A percentile compares a stretch with the other conserved stretches of the same genome.
Conservation (phyloP, 805 yeast species). For the Metschnikowia similis region DNA sequence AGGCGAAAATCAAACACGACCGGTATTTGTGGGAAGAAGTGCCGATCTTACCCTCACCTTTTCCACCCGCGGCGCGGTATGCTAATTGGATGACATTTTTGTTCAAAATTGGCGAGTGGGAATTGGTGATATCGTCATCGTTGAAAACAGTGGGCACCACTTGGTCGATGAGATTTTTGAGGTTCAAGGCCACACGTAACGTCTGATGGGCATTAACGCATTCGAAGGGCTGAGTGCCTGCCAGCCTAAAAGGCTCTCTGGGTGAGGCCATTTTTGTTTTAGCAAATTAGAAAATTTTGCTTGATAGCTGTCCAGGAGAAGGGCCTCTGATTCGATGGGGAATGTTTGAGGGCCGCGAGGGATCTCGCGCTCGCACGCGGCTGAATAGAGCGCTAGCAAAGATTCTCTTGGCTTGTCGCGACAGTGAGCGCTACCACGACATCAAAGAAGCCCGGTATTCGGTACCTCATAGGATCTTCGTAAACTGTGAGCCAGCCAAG, state of each 20-base stretch:
- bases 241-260: not conserved
- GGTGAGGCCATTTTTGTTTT: not conserved
- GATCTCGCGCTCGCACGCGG: not conserved
- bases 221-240: not conserved
- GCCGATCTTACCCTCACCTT: slow-evolving; percentile 52
- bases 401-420: slow-evolving; percentile 44
- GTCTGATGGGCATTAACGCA: slow-evolving; percentile 65
- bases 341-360: not conserved
- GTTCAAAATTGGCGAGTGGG: slow-evolving; percentile 58
- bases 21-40: slow-evolving; percentile 59
- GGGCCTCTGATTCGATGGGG: not conserved
- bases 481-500: slow-evolving; percentile 64
- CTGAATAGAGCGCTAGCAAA: not conserved
- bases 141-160: slow-evolving; percentile 65
- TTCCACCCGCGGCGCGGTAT: slow-evolving; percentile 76
- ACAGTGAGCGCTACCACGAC: slow-evolving; percentile 49
- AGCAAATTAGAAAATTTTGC: not conserved
- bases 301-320: not conserved
- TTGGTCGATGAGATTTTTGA: slow-evolving; percentile 68
- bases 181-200: slow-evolving; percentile 63
- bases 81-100: slow-evolving; percentile 56
- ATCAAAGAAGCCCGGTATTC: slow-evolving; percentile 48
- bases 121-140: slow-evolving; percentile 44
- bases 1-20: slow-evolving; percentile 63
- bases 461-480: slow-evolving; percentile 36